Evolutionary conservation across 345 rosid genomes (phyloP).

Genomic region (Melaleuca quinquenervia): DNA sequence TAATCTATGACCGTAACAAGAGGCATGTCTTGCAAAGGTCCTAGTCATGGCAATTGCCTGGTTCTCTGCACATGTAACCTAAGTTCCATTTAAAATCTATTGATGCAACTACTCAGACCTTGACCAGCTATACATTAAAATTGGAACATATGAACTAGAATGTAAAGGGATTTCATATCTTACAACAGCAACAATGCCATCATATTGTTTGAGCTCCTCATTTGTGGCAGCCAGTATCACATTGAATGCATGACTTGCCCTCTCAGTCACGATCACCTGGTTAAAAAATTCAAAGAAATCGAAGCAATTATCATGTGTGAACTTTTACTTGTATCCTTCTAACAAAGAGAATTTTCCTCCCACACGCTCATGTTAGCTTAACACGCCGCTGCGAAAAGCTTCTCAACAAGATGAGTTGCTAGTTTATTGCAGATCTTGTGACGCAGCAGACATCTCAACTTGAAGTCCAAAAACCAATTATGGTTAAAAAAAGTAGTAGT

Average conservation of each 20-base stretch:
- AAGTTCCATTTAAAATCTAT: neutral
- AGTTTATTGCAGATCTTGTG: neutral
- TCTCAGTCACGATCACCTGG: conserved; percentile 76
- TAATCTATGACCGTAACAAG: neutral
- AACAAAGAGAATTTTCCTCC: neutral
- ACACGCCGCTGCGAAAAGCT: neutral
- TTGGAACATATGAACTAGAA: neutral
- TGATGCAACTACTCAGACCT: neutral
- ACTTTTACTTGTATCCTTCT: neutral
- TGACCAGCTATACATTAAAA: neutral
- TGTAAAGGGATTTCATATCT: conserved; percentile 14
- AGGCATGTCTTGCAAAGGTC: neutral
- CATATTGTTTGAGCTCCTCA: conserved; percentile 56
- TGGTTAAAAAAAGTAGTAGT: neutral
- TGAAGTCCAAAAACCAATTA: neutral
- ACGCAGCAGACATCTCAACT: neutral
- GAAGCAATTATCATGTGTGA: neutral
- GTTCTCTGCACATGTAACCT: neutral
- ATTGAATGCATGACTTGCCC: conserved; percentile 85
- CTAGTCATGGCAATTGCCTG: neutral
- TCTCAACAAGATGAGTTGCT: neutral
- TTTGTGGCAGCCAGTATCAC: conserved; percentile 47
- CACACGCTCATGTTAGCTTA: neutral
- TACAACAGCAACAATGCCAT: conserved; percentile 84
- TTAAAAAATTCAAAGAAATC: neutral